Conservation (phyloP, 768 basidiomycete genomes). For the Boletus coccyginus region DNA sequence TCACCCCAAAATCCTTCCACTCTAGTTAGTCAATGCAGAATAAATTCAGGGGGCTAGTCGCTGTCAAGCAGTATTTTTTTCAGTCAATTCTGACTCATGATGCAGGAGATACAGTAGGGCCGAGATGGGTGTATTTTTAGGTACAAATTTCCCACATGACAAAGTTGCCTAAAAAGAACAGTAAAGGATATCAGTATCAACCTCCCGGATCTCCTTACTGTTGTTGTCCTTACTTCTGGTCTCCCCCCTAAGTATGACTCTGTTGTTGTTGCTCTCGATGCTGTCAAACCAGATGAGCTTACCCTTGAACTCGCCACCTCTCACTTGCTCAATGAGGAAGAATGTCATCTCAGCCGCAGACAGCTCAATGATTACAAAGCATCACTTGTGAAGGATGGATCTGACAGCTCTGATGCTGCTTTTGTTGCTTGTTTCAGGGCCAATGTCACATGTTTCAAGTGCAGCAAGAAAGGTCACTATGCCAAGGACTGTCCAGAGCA, state of each 20-base stretch:
- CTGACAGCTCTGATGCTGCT: neutral
- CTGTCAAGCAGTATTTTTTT: no score
- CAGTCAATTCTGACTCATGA: no score
- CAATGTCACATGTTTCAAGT: neutral
- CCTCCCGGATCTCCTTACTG: neutral
- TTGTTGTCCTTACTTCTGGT: neutral
- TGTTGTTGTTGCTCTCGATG: neutral
- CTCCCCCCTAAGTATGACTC: neutral
- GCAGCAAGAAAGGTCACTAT: slow-evolving; percentile 16
- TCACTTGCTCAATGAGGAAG: neutral
- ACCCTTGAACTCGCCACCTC: neutral
- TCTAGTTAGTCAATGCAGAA: no score
- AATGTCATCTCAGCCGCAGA: neutral
- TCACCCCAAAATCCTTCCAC: no score
- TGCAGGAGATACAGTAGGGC: no score
- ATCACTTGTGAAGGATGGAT: neutral
- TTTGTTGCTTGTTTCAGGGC: neutral
- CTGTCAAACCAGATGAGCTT: neutral
- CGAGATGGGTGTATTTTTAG: no score
- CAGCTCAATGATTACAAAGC: neutral
- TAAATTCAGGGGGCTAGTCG: no score
- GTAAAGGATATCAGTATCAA: no score
- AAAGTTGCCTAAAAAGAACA: no score
- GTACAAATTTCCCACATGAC: no score
- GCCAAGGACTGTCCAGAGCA: neutral